A percentile compares a stretch with the other conserved stretches of the same genome.
These are phyloP conservation scores for Fusarium globosum DNA, from an alignment of 2,329 filamentous ascomycete species.

Conservation along the genomic window DNA sequence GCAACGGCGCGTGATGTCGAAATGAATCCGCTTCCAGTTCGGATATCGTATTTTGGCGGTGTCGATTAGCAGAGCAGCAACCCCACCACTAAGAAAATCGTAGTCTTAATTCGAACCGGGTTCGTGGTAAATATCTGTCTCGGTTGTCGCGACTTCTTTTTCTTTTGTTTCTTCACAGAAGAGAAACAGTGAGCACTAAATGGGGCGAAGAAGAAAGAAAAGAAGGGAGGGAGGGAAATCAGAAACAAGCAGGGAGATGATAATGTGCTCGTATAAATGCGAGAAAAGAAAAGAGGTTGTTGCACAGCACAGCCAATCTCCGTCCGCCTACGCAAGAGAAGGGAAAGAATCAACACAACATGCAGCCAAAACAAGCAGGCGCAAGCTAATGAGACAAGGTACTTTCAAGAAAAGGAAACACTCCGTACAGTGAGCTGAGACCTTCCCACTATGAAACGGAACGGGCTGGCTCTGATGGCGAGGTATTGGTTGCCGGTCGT, in stretches of 20 bases:
- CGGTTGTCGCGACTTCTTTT: background rate
- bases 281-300: slow-evolving; percentile 33
- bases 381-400: slow-evolving; percentile 14
- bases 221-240: background rate
- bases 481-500: slow-evolving; percentile 7
- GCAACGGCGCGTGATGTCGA: slow-evolving; percentile 5
- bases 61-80: slow-evolving; percentile 33
- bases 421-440: slow-evolving; percentile 7
- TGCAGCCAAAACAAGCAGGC: slow-evolving; percentile 34
- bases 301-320: slow-evolving; percentile 32
- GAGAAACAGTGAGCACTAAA: background rate
- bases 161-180: background rate
- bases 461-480: background rate
- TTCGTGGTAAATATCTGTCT: slow-evolving; percentile 12
- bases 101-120: slow-evolving; percentile 27
- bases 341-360: slow-evolving; percentile 30
- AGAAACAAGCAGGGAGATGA: slow-evolving; percentile 12
- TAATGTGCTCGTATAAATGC: slow-evolving; percentile 9
- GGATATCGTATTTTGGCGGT: slow-evolving; percentile 36
- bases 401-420: background rate
- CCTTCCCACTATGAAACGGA: slow-evolving; percentile 31
- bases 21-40: slow-evolving; percentile 13
- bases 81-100: slow-evolving; percentile 39
- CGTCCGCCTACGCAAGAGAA: slow-evolving; percentile 25
- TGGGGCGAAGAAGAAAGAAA: background rate